phyloP scores from a whole-genome alignment of 139 green algal genomes.

The Picochlorum sp. region DNA sequence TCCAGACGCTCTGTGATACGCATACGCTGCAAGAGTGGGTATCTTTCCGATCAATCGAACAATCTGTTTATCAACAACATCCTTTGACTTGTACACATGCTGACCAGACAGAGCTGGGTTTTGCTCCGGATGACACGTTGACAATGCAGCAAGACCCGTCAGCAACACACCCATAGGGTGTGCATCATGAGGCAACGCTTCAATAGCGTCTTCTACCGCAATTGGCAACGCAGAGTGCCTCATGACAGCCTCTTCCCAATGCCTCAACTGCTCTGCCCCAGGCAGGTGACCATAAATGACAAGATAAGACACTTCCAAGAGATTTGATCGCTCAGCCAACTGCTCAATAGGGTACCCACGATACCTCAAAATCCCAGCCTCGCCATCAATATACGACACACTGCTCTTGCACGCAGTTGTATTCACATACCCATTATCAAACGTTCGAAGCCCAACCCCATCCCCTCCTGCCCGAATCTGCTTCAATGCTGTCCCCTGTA shows the following conservation, averaged over 20 bases:
- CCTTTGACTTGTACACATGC: conserved; percentile 76
- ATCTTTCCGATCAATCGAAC: conserved; percentile 82
- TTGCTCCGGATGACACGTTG: conserved; percentile 74
- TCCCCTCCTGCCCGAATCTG: conserved; percentile 84
- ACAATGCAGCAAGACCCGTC: conserved; percentile 68
- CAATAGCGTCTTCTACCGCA: conserved; percentile 56
- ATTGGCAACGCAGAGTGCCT: conserved; percentile 74
- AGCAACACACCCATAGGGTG: conserved; percentile 92
- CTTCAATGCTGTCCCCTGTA: conserved; percentile 79
- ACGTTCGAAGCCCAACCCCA: conserved; percentile 71
- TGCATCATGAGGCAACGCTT: conserved; percentile 79
- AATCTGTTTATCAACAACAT: conserved; percentile 96
- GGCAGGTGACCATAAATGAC: conserved; percentile 85
- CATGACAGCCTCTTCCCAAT: conserved; percentile 73
- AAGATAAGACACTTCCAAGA: conserved; percentile 77
- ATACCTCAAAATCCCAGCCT: conserved; percentile 91
- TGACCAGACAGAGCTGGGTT: conserved; percentile 91
- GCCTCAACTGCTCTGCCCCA: conserved; percentile 32
- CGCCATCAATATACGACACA: conserved; percentile 96
- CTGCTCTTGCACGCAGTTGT: conserved; percentile 75
- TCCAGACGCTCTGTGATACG: conserved; percentile 90
- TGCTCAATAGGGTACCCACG: conserved; percentile 93
- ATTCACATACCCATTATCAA: conserved; percentile 92
- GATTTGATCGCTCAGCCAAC: conserved; percentile 76
- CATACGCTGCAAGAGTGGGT: conserved; percentile 78